Evolutionary conservation across 2,329 filamentous ascomycete genomes (phyloP), one percentile per base, ranked within the genome.

Genomic region (Fusarium brachygibbosum): DNA sequence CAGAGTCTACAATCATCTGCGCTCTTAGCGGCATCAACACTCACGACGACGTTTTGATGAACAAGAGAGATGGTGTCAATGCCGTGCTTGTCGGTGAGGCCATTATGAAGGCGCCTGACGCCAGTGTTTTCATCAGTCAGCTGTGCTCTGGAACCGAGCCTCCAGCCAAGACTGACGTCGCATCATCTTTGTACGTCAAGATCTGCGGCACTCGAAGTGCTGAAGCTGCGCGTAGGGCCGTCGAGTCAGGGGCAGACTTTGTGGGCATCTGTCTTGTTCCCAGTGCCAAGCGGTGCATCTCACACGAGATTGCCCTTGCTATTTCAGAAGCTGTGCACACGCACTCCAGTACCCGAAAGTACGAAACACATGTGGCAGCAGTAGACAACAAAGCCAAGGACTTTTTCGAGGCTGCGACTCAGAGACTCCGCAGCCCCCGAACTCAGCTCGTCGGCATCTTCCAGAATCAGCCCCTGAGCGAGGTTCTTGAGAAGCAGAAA

Each of bases 81-180:
- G 96, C 95, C 50, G 91, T 99, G 14, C 87, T 99, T 6, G 95
- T 99, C 10, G 96, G 96, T 17, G 96, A 99, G 80, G 93, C 97
- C 52, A 88, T 99, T 69, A 98, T 99, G 95, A 90, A 93, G 64
- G 94, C 96, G 3, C 86, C 91, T 13, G 88, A 98, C 75, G 94
- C 94, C 13, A 87, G 90, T 23, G 83, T 85, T 23, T 99, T 99
- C 81, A 97, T 98, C 76, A 86, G 88, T 34, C 87, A 94, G 74
- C 88, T 99, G 25, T 92, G 97, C 71, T 90, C 93, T 38, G 85
- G 88, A 51, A 77, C 77, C 16, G 76, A 82, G 7, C 73, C 78
- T 9, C 69, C 76, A 19, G 74, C 70, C 52, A 83, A 75, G 53
- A 77, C 76, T 31, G 74, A 75, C n/a, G 75, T 71, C 28, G 68